phyloP scores from a whole-genome alignment of 2,329 filamentous ascomycete genomes.

The Nigrospora osmanthi region DNA sequence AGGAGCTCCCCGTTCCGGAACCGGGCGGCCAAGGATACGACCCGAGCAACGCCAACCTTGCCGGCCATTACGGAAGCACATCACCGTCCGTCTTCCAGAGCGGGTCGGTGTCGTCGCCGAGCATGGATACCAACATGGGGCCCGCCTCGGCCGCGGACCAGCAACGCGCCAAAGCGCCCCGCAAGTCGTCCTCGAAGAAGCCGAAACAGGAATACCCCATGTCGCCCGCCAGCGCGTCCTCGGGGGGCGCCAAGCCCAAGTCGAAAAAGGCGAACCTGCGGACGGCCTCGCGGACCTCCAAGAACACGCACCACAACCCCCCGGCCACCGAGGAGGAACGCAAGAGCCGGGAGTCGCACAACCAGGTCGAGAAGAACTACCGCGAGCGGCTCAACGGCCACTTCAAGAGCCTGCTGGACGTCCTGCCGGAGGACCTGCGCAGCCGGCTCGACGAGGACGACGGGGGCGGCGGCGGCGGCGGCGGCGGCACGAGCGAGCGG shows the following conservation, averaged over 20 bases:
- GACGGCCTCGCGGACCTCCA: conserved; percentile 23
- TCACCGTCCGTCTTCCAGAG: conserved; percentile 1
- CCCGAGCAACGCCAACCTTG: too few relatives aligned
- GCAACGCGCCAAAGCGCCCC: neutral
- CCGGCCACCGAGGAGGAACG: conserved; percentile 22
- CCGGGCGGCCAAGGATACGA: too few relatives aligned
- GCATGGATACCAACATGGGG: neutral
- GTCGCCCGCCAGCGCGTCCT: conserved; percentile 1
- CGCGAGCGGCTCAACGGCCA: conserved; percentile 37
- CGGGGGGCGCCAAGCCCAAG: conserved; percentile 6
- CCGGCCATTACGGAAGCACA: neutral
- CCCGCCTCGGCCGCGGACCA: neutral
- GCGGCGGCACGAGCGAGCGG: conserved; percentile 10
- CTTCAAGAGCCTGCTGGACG: conserved; percentile 33
- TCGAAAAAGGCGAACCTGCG: conserved; percentile 21
- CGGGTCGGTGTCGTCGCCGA: neutral
- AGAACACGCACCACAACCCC: conserved; percentile 25
- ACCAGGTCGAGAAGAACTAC: conserved; percentile 41
- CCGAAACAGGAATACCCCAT: neutral
- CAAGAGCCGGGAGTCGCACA: conserved; percentile 28
- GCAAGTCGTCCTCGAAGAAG: conserved; percentile 1
- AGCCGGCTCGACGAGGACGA: conserved; percentile 13
- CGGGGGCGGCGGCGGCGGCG: conserved; percentile 15
- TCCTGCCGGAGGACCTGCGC: conserved; percentile 28
- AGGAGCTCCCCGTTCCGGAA: too few relatives aligned